Conservation (phyloP, 1,284 basidiomycete genomes). For the Xerocomus nothofagi region DNA sequence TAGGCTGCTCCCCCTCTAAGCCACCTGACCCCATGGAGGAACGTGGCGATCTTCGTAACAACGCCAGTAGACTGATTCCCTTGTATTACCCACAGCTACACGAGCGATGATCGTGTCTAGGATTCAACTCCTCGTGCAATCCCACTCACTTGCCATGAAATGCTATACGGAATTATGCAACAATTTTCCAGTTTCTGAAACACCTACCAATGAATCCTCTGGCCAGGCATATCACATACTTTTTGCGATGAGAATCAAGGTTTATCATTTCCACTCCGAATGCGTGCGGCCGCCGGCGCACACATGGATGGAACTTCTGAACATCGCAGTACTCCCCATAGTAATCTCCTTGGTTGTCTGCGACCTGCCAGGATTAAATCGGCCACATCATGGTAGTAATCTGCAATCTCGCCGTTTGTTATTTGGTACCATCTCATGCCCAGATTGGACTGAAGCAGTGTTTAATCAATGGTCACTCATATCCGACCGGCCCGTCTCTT, state of each 20-base stretch:
- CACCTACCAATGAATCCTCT: no score
- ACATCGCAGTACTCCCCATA: no score
- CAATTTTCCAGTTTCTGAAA: not conserved
- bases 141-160: no score
- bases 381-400: no score
- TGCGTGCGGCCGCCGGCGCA: not conserved
- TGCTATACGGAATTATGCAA: not conserved
- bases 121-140: conserved; percentile 3
- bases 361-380: no score
- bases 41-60: not conserved
- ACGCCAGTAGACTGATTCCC: not conserved
- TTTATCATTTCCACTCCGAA: not conserved
- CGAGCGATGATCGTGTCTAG: not conserved
- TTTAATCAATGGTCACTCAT: no score
- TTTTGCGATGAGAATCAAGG: not conserved
- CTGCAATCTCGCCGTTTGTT: no score
- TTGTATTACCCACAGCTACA: not conserved
- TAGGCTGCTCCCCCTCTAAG: conserved; percentile 5
- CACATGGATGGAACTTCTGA: not conserved
- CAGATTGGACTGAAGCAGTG: not conserved
- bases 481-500: not conserved
- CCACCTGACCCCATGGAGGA: not conserved
- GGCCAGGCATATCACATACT: not conserved
- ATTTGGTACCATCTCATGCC: not conserved
- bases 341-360: no score